These are phyloP conservation scores for Phytophthora pinifolia DNA, from an alignment of 352 stramenopile genomes.

Conservation along the genomic window DNA sequence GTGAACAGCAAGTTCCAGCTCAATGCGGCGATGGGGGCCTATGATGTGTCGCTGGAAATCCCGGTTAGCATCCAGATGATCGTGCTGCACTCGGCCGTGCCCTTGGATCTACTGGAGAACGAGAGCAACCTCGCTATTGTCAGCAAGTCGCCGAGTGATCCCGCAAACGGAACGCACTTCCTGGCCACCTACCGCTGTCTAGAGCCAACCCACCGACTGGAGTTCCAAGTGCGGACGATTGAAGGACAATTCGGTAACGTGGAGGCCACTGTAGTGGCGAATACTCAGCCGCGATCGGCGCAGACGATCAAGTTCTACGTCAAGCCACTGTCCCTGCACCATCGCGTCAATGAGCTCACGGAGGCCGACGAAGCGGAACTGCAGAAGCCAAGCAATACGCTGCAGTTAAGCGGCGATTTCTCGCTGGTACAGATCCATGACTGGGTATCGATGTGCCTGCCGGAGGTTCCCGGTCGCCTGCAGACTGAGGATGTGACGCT, in stretches of 20 bases:
- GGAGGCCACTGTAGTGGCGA: slow-evolving; percentile 70
- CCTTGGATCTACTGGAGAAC: slow-evolving; percentile 77
- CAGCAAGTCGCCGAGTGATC: slow-evolving; percentile 63
- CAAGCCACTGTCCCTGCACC: slow-evolving; percentile 83
- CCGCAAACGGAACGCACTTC: slow-evolving; percentile 55
- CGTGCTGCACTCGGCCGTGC: slow-evolving; percentile 69
- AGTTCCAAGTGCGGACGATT: slow-evolving; percentile 82
- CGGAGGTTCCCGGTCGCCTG: slow-evolving; percentile 69
- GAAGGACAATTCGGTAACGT: slow-evolving; percentile 85
- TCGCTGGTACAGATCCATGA: slow-evolving; percentile 87
- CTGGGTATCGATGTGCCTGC: slow-evolving; percentile 79
- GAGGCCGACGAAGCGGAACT: slow-evolving; percentile 58
- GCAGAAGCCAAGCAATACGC: slow-evolving; percentile 53
- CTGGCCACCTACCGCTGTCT: slow-evolving; percentile 80
- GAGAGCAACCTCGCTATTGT: slow-evolving; percentile 76
- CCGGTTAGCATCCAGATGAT: slow-evolving; percentile 80
- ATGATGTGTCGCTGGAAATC: slow-evolving; percentile 83
- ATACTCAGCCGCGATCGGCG: slow-evolving; percentile 59
- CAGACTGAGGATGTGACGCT: slow-evolving; percentile 72
- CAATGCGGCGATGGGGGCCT: slow-evolving; percentile 60
- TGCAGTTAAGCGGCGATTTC: slow-evolving; percentile 76
- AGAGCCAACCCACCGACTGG: slow-evolving; percentile 75
- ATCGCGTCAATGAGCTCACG: slow-evolving; percentile 61
- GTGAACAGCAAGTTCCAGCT: slow-evolving; percentile 82
- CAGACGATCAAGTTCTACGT: slow-evolving; percentile 76